Conservation (phyloP, 352 stramenopile species). For the Phytophthora chlamydospora region DNA sequence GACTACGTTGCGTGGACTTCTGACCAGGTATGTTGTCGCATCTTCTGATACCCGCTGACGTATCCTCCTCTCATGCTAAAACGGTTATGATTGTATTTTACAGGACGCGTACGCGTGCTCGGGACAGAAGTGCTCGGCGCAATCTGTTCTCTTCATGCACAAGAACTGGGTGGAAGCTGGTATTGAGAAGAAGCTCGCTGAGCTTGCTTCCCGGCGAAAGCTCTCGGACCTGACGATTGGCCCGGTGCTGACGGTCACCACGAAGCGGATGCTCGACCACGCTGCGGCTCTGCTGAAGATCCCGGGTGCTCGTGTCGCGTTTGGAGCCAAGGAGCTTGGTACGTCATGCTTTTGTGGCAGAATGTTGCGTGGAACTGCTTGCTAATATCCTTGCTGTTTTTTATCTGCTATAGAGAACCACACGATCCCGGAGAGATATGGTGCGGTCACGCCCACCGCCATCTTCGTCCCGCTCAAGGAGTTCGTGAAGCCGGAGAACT, state of each 20-base stretch:
- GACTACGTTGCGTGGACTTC: slow-evolving; percentile 98
- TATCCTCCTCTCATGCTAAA: too few relatives aligned
- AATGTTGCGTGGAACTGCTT: slow-evolving; percentile 3
- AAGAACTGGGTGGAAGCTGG: slow-evolving; percentile 95
- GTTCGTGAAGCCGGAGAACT: slow-evolving; percentile 96
- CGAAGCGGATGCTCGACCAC: slow-evolving; percentile 95
- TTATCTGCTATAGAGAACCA: slow-evolving; percentile 77
- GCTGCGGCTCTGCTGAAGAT: slow-evolving; percentile 91
- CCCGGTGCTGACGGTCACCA: slow-evolving; percentile 97
- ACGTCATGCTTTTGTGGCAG: slow-evolving; percentile 8
- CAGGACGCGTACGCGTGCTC: slow-evolving; percentile 97
- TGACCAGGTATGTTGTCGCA: slow-evolving; percentile 81
- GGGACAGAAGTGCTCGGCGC: slow-evolving; percentile 99
- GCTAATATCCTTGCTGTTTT: slow-evolving; percentile 5
- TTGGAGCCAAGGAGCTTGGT: slow-evolving; percentile 93
- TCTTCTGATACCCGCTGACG: too few relatives aligned
- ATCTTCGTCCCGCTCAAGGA: slow-evolving; percentile 97
- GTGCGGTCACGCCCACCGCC: slow-evolving; percentile 96
- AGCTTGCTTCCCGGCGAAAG: slow-evolving; percentile 88
- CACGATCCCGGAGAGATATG: slow-evolving; percentile 95
- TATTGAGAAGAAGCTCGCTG: slow-evolving; percentile 93
- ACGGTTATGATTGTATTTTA: not conserved
- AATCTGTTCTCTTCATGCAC: slow-evolving; percentile 99
- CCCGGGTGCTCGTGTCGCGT: slow-evolving; percentile 94
- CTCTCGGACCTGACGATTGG: slow-evolving; percentile 96